Evolutionary conservation across 768 basidiomycete genomes (phyloP), one percentile per base, ranked within the genome.

Genomic region (Polyporus arcularius): DNA sequence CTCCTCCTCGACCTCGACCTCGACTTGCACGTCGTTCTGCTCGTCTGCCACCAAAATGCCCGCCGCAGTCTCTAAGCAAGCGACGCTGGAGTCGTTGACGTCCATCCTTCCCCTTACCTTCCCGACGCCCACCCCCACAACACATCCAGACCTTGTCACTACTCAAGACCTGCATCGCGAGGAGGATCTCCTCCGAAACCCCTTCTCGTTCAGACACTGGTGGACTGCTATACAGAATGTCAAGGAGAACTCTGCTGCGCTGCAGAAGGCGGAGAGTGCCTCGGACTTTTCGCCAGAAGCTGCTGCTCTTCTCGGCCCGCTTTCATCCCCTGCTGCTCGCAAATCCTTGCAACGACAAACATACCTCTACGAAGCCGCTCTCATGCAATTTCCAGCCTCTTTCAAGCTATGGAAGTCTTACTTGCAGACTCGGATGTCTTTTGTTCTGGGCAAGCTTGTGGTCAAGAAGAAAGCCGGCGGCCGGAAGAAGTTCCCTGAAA

Each of bases 391-490:
- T 69, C 90, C 96, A 0, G 85, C 83, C 11, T 92, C 89, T 2
- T 98, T 94, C 85, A 95, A 97, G 73, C 76, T 98, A 54, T 98
- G 97, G 97, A 95, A 94, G 71, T 84, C 92, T 0, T 99, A 99
- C 74, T 79, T 98, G 45, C 82, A 81, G 53, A 85, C 88, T 76
- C 84, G 97, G 50, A 88, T 91, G 81, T 80, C 82, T 1, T 97
- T 89, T 74, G 92, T 98, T 4, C 79, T 96, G 10, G 97, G 96
- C 2, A 88, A 84, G 65, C 82, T 80, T 1, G 74, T 87, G 6
- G 72, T 81, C 45, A 89, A 86, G 75, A 89, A 93, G 79, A 83
- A 85, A 51, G 83, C 91, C 3, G 91, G 94, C 1, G 94, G 93
- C 11, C 88, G 82, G 78, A 97, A 93, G 82, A 96, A 95, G 79